phyloP scores from a whole-genome alignment of 768 basidiomycete species.

The Leccinum longicurvipes region DNA sequence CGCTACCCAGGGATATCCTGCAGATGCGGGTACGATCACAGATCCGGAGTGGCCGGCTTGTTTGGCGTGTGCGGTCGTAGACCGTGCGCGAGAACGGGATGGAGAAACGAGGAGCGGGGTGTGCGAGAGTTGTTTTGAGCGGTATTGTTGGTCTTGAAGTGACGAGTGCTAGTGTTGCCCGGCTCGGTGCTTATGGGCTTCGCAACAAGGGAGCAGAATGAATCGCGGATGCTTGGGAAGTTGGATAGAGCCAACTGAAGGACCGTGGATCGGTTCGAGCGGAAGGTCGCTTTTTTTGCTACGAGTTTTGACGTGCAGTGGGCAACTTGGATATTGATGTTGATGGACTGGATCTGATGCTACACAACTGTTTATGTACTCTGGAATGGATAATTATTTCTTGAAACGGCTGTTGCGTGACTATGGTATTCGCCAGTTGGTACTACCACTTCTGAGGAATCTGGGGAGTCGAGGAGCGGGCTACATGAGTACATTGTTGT shows the following conservation, averaged over 20 bases:
- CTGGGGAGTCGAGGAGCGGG: too few species aligned
- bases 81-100: constrained; percentile 36
- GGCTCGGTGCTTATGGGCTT: too few species aligned
- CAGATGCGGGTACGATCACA: constrained; percentile 21
- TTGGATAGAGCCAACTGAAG: background rate
- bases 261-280: background rate
- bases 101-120: constrained; percentile 28
- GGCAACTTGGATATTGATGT: background rate
- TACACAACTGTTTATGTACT: background rate
- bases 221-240: background rate
- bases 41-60: constrained; percentile 47
- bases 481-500: too few species aligned
- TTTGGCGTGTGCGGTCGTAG: constrained; percentile 50
- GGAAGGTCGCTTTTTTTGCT: background rate
- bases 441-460: too few species aligned
- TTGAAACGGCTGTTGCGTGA: background rate
- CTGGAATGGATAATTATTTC: background rate
- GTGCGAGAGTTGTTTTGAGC: constrained; percentile 28
- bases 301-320: background rate
- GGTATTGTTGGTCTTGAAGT: constrained; percentile 32
- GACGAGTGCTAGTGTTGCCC: background rate
- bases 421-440: background rate
- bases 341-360: background rate
- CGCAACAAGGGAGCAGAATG: background rate
- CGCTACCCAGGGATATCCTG: constrained; percentile 42